A percentile compares a stretch with the other conserved stretches of the same genome.
phyloP scores from a whole-genome alignment of 1,284 basidiomycete species.

The Trichosporon faecale region DNA sequence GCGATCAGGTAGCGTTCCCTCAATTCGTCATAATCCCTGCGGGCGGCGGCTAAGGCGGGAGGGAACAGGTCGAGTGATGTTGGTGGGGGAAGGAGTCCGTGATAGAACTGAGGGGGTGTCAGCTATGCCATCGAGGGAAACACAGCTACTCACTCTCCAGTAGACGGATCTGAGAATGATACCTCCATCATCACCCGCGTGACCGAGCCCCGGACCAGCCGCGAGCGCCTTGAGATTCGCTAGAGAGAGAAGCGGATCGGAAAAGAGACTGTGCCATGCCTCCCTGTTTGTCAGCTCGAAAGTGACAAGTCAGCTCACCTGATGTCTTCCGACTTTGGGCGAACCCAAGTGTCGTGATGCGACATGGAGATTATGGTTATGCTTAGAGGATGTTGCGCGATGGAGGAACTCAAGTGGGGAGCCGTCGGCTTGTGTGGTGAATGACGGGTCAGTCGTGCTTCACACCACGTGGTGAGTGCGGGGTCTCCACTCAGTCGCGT shows the following conservation, averaged over 20 bases:
- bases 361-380: constrained; percentile 2
- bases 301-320: not conserved
- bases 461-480: not conserved
- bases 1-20: constrained; percentile 51
- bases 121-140: not conserved
- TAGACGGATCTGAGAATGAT: constrained; percentile 48
- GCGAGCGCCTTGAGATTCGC: constrained; percentile 38
- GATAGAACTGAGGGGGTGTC: constrained; percentile 43
- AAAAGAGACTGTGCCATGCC: constrained; percentile 42
- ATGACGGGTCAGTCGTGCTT: not conserved
- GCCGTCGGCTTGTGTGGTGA: not conserved
- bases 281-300: constrained; percentile 24
- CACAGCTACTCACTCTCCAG: constrained; percentile 46
- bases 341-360: constrained; percentile 1
- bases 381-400: not conserved
- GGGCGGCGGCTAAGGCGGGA: constrained; percentile 28
- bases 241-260: constrained; percentile 49
- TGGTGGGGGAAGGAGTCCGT: constrained; percentile 48
- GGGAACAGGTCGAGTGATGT: constrained; percentile 42
- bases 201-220: constrained; percentile 39
- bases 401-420: not conserved
- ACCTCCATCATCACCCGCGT: constrained; percentile 36
- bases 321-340: constrained; percentile 3
- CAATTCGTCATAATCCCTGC: constrained; percentile 47
- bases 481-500: not conserved